Evolutionary conservation across 306 rosid species (phyloP).

Genomic region (Quercus berberidifolia): DNA sequence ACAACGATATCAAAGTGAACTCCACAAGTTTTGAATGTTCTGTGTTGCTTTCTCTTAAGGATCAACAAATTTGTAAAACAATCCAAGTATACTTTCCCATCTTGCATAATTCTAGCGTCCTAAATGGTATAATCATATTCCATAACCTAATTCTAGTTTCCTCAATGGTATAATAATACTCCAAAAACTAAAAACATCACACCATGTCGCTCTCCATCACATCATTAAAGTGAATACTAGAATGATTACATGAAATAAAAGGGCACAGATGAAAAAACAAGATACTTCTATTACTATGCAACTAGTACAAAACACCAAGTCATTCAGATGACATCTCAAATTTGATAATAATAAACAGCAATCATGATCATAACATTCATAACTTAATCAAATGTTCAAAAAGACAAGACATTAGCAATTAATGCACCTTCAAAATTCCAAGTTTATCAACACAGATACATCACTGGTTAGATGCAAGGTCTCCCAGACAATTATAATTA

Average conservation of each 20-base stretch:
- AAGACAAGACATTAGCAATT: neutral
- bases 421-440: constrained; percentile 10
- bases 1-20: neutral
- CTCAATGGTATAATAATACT: neutral
- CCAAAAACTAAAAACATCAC: neutral
- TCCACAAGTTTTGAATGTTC: neutral
- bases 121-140: neutral
- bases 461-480: neutral
- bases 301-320: neutral
- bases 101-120: neutral
- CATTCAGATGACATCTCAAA: neutral
- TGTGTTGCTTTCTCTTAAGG: neutral
- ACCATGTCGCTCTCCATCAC: neutral
- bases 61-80: neutral
- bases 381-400: neutral
- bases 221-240: neutral
- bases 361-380: neutral
- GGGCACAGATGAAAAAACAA: neutral
- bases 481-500: neutral
- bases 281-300: neutral
- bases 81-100: neutral
- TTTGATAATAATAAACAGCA: neutral
- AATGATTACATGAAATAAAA: neutral
- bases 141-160: too few relatives aligned
- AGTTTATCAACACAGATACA: neutral